phyloP scores from a whole-genome alignment of 2,329 filamentous ascomycete species.

The Fonsecaea monophora region DNA sequence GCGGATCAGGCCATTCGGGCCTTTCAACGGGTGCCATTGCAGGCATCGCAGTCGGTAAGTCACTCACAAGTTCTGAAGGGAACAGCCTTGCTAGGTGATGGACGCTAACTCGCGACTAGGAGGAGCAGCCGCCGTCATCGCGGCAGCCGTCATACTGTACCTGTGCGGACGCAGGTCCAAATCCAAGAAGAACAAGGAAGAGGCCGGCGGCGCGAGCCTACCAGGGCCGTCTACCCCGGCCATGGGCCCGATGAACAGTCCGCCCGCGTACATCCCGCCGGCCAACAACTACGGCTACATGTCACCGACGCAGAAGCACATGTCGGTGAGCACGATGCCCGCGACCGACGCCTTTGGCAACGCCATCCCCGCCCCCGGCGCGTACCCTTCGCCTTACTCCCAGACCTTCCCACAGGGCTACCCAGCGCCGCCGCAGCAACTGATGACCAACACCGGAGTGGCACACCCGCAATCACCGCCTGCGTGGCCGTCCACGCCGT shows the following conservation, averaged over 20 bases:
- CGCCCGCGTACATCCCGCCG: conserved; percentile 22
- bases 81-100: not conserved
- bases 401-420: conserved; percentile 8
- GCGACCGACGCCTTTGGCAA: conserved; percentile 30
- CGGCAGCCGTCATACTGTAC: conserved; percentile 20
- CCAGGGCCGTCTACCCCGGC: not conserved
- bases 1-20: not conserved
- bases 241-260: conserved; percentile 13
- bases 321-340: conserved; percentile 16
- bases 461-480: conserved; percentile 9
- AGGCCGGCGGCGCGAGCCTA: not conserved
- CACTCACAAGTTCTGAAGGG: no score
- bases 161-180: conserved; percentile 28
- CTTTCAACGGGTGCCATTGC: conserved; percentile 27
- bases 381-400: not conserved
- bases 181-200: not conserved
- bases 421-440: conserved; percentile 4
- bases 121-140: conserved; percentile 23
- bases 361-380: conserved; percentile 7
- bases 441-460: not conserved
- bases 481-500: conserved; percentile 7
- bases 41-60: conserved; percentile 29
- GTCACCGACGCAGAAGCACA: conserved; percentile 24
- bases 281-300: conserved; percentile 21
- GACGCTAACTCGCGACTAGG: conserved; percentile 3